Percentiles rank a stretch among this genome's conserved stretches.
Evolutionary conservation across 139 green algal genomes (phyloP).

Genomic region (Ostreobium quekettii): DNA sequence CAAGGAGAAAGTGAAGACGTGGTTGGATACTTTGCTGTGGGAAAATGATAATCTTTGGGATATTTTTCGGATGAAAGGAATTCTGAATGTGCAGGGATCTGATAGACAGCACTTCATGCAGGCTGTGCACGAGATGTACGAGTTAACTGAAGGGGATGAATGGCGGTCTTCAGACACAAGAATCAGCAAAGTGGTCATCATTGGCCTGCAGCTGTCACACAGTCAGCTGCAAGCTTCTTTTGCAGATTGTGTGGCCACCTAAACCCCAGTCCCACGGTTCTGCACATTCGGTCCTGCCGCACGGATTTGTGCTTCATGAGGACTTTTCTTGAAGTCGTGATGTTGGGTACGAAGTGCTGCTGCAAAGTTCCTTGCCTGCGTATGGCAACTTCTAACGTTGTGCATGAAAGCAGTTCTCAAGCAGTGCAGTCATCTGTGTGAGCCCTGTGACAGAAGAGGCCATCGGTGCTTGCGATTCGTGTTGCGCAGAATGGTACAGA

Average conservation of each 20-base stretch:
- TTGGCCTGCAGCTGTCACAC: constrained; percentile 45
- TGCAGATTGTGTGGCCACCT: constrained; percentile 10
- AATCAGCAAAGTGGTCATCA: constrained; percentile 47
- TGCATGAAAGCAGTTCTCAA: too few relatives aligned
- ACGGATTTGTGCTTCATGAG: too few relatives aligned
- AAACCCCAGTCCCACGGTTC: too few relatives aligned
- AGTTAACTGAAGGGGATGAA: constrained; percentile 42
- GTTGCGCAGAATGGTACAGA: too few relatives aligned
- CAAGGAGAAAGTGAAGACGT: constrained; percentile 19
- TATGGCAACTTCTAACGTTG: too few relatives aligned
- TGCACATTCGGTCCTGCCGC: too few relatives aligned
- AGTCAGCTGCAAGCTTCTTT: constrained; percentile 19
- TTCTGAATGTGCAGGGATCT: constrained; percentile 52
- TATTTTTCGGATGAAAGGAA: constrained; percentile 69
- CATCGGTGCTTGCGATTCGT: too few relatives aligned
- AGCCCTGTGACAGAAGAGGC: too few relatives aligned
- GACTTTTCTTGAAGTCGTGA: too few relatives aligned
- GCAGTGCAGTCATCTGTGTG: too few relatives aligned
- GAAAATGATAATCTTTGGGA: constrained; percentile 26
- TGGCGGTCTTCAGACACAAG: constrained; percentile 32
- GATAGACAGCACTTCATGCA: constrained; percentile 27
- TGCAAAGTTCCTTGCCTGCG: too few relatives aligned
- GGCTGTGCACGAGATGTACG: constrained; percentile 75
- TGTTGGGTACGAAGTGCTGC: too few relatives aligned
- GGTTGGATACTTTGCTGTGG: constrained; percentile 35